Conservation (phyloP, 257 asterid genomes). For the Fraxinus pennsylvanica region DNA sequence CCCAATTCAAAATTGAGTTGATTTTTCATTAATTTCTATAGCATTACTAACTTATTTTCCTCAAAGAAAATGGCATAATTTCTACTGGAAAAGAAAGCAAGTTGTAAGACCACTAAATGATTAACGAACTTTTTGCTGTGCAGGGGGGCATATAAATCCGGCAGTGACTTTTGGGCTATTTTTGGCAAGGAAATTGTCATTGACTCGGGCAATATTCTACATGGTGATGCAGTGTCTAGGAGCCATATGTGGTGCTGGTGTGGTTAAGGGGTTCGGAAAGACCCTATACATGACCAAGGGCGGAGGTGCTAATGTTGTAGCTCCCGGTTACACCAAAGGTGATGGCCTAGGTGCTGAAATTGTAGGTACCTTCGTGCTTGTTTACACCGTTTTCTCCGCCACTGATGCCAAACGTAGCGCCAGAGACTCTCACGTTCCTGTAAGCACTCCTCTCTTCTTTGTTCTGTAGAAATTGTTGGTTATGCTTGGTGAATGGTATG, state of each 20-base stretch:
- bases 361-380: constrained; percentile 52
- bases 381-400: constrained; percentile 64
- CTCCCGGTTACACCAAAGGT: constrained; percentile 63
- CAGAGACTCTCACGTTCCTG: constrained; percentile 69
- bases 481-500: background rate
- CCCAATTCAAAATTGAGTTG: background rate
- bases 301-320: constrained; percentile 55
- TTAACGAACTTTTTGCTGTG: background rate
- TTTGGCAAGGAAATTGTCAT: constrained; percentile 49
- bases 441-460: constrained; percentile 20
- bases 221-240: constrained; percentile 58
- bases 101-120: too few species aligned
- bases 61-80: background rate
- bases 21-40: background rate
- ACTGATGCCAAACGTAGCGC: constrained; percentile 66
- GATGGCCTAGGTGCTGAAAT: constrained; percentile 58
- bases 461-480: background rate
- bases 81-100: background rate
- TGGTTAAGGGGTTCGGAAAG: constrained; percentile 60
- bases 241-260: constrained; percentile 63
- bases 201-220: constrained; percentile 52
- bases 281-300: constrained; percentile 47
- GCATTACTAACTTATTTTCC: background rate
- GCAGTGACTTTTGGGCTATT: constrained; percentile 58
- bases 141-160: constrained; percentile 61